Evolutionary conservation across 2,329 filamentous ascomycete species (phyloP).

Genomic region (Aspergillus pseudoviridinutans): DNA sequence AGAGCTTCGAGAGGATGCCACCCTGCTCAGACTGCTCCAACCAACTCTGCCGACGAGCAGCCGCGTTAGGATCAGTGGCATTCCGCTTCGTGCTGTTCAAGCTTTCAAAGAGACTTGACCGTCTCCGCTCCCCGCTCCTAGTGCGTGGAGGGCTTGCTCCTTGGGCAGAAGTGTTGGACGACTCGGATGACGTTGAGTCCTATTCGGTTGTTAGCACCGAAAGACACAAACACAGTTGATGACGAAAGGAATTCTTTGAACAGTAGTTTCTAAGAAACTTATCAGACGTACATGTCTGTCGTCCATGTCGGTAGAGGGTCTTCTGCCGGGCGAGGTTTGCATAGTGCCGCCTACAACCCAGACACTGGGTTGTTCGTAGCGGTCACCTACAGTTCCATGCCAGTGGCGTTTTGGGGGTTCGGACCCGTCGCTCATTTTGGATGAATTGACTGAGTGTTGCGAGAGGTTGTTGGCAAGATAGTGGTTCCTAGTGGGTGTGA

Average conservation of each 20-base stretch:
- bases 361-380: conserved; percentile 34
- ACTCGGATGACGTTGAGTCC: conserved; percentile 26
- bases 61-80: conserved; percentile 30
- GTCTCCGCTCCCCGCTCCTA: conserved; percentile 21
- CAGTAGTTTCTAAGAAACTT: neutral
- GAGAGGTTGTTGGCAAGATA: neutral
- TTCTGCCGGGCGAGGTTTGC: conserved; percentile 13
- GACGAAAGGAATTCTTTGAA: neutral
- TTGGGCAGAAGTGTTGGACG: conserved; percentile 20
- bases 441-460: neutral
- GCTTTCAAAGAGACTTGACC: conserved; percentile 29
- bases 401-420: conserved; percentile 27
- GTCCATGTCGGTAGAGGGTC: conserved; percentile 22
- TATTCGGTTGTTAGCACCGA: conserved; percentile 6
- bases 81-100: conserved; percentile 45
- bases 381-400: conserved; percentile 31
- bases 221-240: neutral
- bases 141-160: conserved; percentile 11
- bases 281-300: conserved; percentile 25
- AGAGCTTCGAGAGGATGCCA: conserved; percentile 38
- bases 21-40: conserved; percentile 40
- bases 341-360: conserved; percentile 31
- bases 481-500: neutral
- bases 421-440: conserved; percentile 19
- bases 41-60: conserved; percentile 40